Evolutionary conservation across 345 rosid species (phyloP), one percentile per base, ranked within the genome.

Genomic region (Turnera subulata): DNA sequence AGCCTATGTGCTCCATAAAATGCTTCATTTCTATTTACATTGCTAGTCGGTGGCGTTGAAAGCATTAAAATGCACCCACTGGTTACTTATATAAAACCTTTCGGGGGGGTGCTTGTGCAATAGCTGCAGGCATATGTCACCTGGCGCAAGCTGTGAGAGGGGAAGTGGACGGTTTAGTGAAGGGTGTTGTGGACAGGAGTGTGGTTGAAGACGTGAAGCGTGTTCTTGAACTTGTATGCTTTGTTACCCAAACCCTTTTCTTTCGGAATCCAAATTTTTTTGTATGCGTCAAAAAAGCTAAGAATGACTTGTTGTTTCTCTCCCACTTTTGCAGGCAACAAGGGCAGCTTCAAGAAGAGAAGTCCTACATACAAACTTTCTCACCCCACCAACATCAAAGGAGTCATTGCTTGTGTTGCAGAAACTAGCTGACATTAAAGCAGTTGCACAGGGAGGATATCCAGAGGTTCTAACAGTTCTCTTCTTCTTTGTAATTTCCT

Each of bases 371-470:
- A 76, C 94, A 4, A 76, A 89, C 73, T 93, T 93, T 70, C 84
- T 93, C 18, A 86, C 94, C 45, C 99, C 96, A n/a, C 94, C 90
- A 37, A 74, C 82, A 20, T 55, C 77, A 72, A 86, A 78, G 63
- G 94, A 86, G 61, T 80, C 96, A 1, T 63, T 85, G 83, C 70
- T 67, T 51, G 75, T 62, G 19, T 51, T 89, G 62, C 78, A 59
- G 54, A 89, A 86, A 74, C 67, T 86, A 35, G 78, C 89, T 72
- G 87, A 86, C 61, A 64, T 83, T 68, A 85, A 76, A 67, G 74
- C 77, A 14, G 73, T 86, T 70, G 77, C 77, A 39, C 97, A 86
- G 54, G 95, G 97, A 63, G 98, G 97, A 71, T 89, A 86, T 68
- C 97, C 97, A 38, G 82, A 89, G 95, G 97, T 89, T 19, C 35